Base-by-base conservation (phyloP, 2,329 filamentous ascomycete species). In the Diaporthe destruens region DNA sequence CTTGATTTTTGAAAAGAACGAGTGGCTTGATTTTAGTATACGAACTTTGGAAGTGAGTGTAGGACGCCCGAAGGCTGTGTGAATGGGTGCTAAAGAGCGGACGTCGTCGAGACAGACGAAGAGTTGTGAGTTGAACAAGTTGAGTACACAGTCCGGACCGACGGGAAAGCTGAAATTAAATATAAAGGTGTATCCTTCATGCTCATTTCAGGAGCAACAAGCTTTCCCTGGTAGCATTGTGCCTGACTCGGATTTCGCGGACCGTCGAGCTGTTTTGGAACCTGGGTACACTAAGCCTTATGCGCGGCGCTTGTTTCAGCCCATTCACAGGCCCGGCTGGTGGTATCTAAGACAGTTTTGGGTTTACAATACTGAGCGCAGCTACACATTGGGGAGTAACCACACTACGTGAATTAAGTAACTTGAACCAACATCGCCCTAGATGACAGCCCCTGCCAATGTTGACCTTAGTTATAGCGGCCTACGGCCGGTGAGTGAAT, bases 171-270 rank as follows among this genome's bases (percentile, higher is more conserved):
- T 8, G n/a, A 65, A 16, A 36, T 20, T 65, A 65, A 65, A 49
- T 65, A 65, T 65, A 65, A 65, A 16, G 59, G 3, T 65, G 14
- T 42, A 9, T 6, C n/a, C 2, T 29, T 49, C 59, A 49, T 65
- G 42, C 51, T 65, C 51, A 65, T 49, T 65, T 65, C 18, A 49
- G 59, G 59, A 65, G 29, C 44, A 65, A 51, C 51, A 65, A 65
- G 44, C 59, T 65, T 65, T 49, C 18, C 8, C 25, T 9, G 59
- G 44, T 29, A 51, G 59, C 42, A 29, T 51, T 34, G 59, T 16
- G 42, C 44, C 39, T 65, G 59, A 65, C 59, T 65, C 59, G 59
- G 20, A n/a, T 29, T 5, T 23, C 3, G 11, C 12, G 9, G 36
- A 65, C 59, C n/a, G n/a, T n/a, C n/a, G n/a, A n/a, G n/a, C 25